Base-by-base conservation (phyloP, 2,329 filamentous ascomycete genomes). In the Colletotrichum liriopes region DNA sequence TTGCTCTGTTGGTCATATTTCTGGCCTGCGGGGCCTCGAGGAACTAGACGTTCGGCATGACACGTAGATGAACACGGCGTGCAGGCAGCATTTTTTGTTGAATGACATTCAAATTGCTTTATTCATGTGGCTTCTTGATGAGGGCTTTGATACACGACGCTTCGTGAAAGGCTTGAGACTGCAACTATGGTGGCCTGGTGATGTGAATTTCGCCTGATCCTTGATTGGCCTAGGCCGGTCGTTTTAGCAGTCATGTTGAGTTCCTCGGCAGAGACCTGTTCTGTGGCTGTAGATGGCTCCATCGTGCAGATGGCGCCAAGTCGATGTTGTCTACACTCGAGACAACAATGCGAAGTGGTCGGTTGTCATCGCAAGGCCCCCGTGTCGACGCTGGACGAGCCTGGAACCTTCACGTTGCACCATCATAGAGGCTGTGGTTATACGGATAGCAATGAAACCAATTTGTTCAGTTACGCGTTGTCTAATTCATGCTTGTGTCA, bases 401-500 rank as follows among this genome's bases (percentile, higher is more conserved):
- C 29, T 14, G 41, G 41, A 32, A 6, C 6, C 41, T 43, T 18
- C 29, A 35, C 26, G n/a, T 23, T 39, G 20, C 54, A 56, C 20
- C 8, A 20, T 26, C 1, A 39, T 26, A 20, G n/a, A 8, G 26
- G 11, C 5, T 29, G 18, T n/a, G 20, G 5, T 23, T 7, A 9
- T 63, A 26, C 2, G 23, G 23, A 26, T 26, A 47, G 35, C 32
- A 37, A 47, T 23, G 35, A 39, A 39, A 29, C 14, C 49, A 47
- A 45, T 29, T 11, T 49, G 29, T 65, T 72, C 52, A 8, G 41
- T 54, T 56, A 49, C 20, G 29, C 60, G 59, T 55, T 49, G 26
- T 51, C 16, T 72, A 72, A 72, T 55, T 16, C 45, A 72, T 72
- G 60, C 70, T 65, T 49, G 59, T 72, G 54, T 70, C 35, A 61